Conservation (phyloP, 2,329 filamentous ascomycete species). For the Leptoxyphium fumago region DNA sequence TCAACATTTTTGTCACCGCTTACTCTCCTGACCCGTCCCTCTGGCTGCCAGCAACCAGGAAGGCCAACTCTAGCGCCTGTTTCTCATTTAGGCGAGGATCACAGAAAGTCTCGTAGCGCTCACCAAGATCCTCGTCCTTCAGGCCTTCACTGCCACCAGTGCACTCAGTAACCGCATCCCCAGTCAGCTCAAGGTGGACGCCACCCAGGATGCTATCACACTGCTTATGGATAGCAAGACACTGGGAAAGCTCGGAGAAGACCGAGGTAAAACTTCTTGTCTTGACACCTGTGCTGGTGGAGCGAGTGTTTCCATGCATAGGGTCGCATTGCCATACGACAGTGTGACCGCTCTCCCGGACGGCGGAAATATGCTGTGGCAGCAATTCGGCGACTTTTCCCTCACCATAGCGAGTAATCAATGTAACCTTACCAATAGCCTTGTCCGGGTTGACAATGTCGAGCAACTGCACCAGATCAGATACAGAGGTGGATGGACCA, state of each 20-base stretch:
- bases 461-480: slow-evolving; percentile 65
- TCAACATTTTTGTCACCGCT: no score
- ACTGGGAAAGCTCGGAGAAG: slow-evolving; percentile 70
- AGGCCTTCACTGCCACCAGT: slow-evolving; percentile 78
- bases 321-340: slow-evolving; percentile 98
- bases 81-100: slow-evolving; percentile 94
- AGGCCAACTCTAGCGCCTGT: slow-evolving; percentile 88
- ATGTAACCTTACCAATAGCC: slow-evolving; percentile 82
- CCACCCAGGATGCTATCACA: slow-evolving; percentile 79
- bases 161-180: slow-evolving; percentile 92
- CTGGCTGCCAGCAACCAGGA: slow-evolving; percentile 61
- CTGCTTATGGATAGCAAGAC: slow-evolving; percentile 69
- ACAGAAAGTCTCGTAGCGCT: slow-evolving; percentile 92
- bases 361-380: slow-evolving; percentile 73
- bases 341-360: slow-evolving; percentile 58
- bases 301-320: slow-evolving; percentile 74
- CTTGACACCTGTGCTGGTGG: slow-evolving; percentile 67
- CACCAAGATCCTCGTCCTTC: slow-evolving; percentile 71
- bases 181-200: slow-evolving; percentile 87
- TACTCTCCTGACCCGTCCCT: slow-evolving; percentile 5
- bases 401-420: slow-evolving; percentile 91
- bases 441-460: slow-evolving; percentile 69
- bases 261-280: slow-evolving; percentile 86
- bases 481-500: slow-evolving; percentile 64
- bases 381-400: slow-evolving; percentile 60